Evolutionary conservation across 805 yeast species (phyloP), one percentile per base, ranked within the genome.

Genomic region (Ogataea polymorpha): DNA sequence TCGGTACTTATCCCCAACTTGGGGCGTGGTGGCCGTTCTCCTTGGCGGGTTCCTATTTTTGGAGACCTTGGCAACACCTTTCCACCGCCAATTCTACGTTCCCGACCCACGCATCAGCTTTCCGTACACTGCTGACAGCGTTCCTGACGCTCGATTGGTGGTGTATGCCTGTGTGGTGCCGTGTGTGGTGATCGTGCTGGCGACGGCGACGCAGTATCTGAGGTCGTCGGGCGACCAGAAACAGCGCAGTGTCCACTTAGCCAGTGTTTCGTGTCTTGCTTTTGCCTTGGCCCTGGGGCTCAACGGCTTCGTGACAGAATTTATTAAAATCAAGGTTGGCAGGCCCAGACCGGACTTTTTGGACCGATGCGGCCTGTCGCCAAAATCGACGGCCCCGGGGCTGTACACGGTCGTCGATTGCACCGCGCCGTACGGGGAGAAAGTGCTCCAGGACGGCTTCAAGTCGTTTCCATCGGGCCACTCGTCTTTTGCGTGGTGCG

Each of bases 331-430:
- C 54, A 75, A 82, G 71, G 77, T 90, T 35, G 96, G 96, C 1
- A 78, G 95, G 58, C 82, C 82, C 39, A 73, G 97, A 51, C 98
- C 97, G 0, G 97, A 90, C 63, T 86, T 89, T 58, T 64, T 91
- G 44, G 84, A 84, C 6, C 72, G 98, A 49, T 90, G 97, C 61
- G 65, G 73, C 27, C 58, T 61, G 42, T 39, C 36, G 3, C 18
- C 86, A 0, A 50, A 60, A 51, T 63, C 40, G 63, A 63, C 30
- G 44, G 67, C 35, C 61, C 52, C 39, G 43, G 70, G 42, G 11
- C 26, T 63, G 72, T 54, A 51, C 39, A 53, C 55, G 23, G 32
- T 51, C 7, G 50, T 53, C 2, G 46, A 61, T 1, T 67, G 71
- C 46, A 47, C 67, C 2, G 55, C 54, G 8, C 71, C 71, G 5